Conservation (phyloP, 2,329 filamentous ascomycete genomes). For the Colletotrichum sp. region DNA sequence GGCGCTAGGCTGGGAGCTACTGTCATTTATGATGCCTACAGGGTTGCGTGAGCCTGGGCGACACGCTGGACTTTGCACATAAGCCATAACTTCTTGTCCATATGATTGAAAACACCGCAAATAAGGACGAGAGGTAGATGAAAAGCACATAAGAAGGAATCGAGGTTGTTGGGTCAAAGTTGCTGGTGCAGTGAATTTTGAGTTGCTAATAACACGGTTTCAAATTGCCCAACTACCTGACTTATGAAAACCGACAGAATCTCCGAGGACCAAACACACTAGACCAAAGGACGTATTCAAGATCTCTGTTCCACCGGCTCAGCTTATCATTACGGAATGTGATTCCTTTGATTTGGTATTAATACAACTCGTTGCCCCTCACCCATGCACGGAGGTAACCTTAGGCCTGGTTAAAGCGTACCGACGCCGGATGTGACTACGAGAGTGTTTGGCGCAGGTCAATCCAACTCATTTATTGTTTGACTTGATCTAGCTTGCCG, state of each 20-base stretch:
- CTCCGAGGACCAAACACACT: neutral
- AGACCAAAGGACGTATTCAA: rapidly evolving
- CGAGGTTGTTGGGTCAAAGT: neutral
- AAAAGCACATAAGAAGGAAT: rapidly evolving
- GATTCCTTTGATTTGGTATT: neutral
- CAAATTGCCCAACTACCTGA: neutral
- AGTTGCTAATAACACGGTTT: neutral
- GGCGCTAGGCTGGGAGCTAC: conserved; percentile 40
- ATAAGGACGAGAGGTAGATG: neutral
- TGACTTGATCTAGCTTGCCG: neutral
- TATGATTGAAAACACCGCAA: neutral
- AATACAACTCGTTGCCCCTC: neutral
- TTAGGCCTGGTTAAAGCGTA: neutral
- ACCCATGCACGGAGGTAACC: neutral
- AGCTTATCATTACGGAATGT: neutral
- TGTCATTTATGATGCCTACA: conserved; percentile 18
- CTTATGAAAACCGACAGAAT: rapidly evolving
- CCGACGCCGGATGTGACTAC: neutral
- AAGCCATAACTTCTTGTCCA: neutral
- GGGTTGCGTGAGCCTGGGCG: neutral
- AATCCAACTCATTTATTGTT: neutral
- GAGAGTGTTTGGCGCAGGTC: neutral
- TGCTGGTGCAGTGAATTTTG: neutral
- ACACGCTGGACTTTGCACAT: neutral
- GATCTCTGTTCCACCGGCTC: neutral